Conservation (phyloP, 306 rosid genomes). For the Clitoria ternatea region DNA sequence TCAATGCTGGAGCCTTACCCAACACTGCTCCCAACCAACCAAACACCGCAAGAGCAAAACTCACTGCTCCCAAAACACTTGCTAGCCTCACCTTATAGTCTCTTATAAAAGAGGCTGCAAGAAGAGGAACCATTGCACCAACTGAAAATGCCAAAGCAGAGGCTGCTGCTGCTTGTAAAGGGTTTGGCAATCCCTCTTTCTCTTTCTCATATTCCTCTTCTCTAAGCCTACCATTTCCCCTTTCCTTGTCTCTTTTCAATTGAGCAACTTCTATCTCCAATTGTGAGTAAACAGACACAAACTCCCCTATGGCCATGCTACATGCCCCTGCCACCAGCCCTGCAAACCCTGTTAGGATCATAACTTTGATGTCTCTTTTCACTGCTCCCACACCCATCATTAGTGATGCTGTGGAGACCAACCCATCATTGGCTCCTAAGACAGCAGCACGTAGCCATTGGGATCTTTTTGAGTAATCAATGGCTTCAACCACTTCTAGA, state of each 20-base stretch:
- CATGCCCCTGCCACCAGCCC: slow-evolving; percentile 47
- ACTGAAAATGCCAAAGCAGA: slow-evolving; percentile 46
- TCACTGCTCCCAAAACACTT: slow-evolving; percentile 35
- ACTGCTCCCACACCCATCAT: slow-evolving; percentile 54
- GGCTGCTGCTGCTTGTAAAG: slow-evolving; percentile 46
- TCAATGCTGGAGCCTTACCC: slow-evolving; percentile 40
- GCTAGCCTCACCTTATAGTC: slow-evolving; percentile 41
- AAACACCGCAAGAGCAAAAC: slow-evolving; percentile 33
- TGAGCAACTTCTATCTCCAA: slow-evolving; percentile 41
- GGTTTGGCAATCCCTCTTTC: slow-evolving; percentile 39
- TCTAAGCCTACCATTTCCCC: not conserved
- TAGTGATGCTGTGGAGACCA: slow-evolving; percentile 41
- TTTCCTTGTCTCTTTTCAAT: slow-evolving; percentile 29
- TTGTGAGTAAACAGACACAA: slow-evolving; percentile 44
- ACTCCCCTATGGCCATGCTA: slow-evolving; percentile 52
- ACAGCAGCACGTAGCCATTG: slow-evolving; percentile 48
- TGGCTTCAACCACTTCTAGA: slow-evolving; percentile 13
- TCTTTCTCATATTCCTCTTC: slow-evolving; percentile 15
- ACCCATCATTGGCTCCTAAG: slow-evolving; percentile 44
- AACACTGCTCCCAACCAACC: slow-evolving; percentile 41
- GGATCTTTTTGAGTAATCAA: slow-evolving; percentile 42
- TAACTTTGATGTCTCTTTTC: slow-evolving; percentile 38
- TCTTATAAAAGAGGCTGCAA: slow-evolving; percentile 41
- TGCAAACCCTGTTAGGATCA: slow-evolving; percentile 43
- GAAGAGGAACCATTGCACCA: slow-evolving; percentile 46